Base-by-base conservation (phyloP, 2,329 filamentous ascomycete genomes). In the Colletotrichum musae region DNA sequence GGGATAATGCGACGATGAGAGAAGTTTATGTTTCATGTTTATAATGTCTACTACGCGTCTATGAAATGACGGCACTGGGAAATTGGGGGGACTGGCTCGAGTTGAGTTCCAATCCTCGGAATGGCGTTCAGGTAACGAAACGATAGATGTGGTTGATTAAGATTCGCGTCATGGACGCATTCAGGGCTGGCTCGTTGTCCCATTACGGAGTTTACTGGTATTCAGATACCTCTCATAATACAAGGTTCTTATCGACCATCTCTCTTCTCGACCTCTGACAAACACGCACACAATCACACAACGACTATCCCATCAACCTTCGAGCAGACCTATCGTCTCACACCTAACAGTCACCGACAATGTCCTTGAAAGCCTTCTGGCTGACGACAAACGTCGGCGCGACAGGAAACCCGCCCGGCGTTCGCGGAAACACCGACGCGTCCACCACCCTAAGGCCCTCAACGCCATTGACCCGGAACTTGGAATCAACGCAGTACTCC, bases 391-490 rank as follows among this genome's bases (percentile, higher is more conserved):
- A 62, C 15, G 58, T 67, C 7, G 64, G 50, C 50, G 51, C 18
- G 18, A 61, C 48, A 41, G 58, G 58, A 41, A 56, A 61, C 50
- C 47, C 50, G 18, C 58, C 58, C 4, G 64, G 58, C 7, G 48
- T n/a, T 4, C 26, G 21, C 0, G 87, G 88, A 21, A 89, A 85
- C 21, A 88, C 76, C 0, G 85, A 88, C 0, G 88, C 89, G 79
- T 92, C 90, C 0, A 92, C 89, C 4, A 91, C 89, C 24, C 89
- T 80, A 51, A 92, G 75, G 0, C 85, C 84, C 1, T 81, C 76
- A 0, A 89, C 84, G 1, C 87, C 87, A 15, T 82, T 77, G 1
- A 91, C 88, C 5, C 83, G 80, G 74, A 90, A 89, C 63, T 85
- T 80, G 0, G 79, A 81, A 73, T 91, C 87, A 28, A 91, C 76